Percentiles rank a stretch among this genome's conserved stretches.
Evolutionary conservation across 2,329 filamentous ascomycete genomes (phyloP).

Genomic region (Penicillium rolfsii): DNA sequence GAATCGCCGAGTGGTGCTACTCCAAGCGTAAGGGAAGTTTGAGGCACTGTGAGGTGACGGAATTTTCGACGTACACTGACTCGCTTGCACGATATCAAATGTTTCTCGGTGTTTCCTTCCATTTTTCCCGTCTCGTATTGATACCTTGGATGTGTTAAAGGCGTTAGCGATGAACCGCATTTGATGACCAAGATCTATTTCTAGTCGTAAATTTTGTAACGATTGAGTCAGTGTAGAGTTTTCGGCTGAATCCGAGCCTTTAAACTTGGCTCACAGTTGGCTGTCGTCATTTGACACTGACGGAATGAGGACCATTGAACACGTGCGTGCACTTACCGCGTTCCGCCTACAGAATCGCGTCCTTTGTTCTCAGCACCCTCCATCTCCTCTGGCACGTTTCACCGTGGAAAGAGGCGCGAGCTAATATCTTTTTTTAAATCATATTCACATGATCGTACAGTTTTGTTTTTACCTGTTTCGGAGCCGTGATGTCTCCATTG

Average conservation of each 20-base stretch:
- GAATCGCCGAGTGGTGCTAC: constrained; percentile 36
- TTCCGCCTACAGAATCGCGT: constrained; percentile 1
- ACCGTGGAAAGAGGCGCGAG: background rate
- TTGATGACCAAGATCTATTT: background rate
- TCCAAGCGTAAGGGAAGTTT: constrained; percentile 44
- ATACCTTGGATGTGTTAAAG: constrained; percentile 2
- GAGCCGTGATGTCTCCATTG: constrained; percentile 14
- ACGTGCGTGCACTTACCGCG: constrained; percentile 20
- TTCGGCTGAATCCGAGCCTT: background rate
- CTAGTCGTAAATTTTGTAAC: background rate
- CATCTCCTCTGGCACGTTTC: background rate
- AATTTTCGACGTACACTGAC: constrained; percentile 22
- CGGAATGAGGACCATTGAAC: constrained; percentile 3
- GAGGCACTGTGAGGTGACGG: constrained; percentile 6
- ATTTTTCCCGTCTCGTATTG: background rate
- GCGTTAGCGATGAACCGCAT: background rate
- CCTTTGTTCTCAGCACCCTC: background rate
- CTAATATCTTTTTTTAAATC: background rate
- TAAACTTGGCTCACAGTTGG: background rate
- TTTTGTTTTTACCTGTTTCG: background rate
- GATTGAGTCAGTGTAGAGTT: background rate
- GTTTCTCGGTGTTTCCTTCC: background rate
- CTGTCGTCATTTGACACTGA: background rate
- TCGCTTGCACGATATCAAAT: constrained; percentile 15
- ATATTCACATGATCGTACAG: background rate